phyloP scores from a whole-genome alignment of 176 grass and related monocot genomes.

The Metroxylon sagu region DNA sequence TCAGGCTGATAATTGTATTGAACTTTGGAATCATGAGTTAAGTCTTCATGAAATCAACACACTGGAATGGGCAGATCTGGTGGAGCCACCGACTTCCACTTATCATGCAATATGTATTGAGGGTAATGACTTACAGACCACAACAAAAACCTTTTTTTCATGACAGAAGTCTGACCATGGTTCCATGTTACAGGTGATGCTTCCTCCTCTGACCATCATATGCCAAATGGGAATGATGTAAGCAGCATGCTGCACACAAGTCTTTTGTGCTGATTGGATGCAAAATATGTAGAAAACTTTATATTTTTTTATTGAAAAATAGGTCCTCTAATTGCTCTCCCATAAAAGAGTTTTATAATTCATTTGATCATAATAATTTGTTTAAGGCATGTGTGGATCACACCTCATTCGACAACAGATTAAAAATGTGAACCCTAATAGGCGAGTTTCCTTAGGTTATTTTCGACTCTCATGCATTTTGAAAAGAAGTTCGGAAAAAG shows the following conservation, averaged over 20 bases:
- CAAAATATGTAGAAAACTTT: too few species aligned
- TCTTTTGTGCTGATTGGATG: too few species aligned
- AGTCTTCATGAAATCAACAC: constrained; percentile 60
- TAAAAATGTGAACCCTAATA: too few species aligned
- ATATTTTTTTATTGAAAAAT: too few species aligned
- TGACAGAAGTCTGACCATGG: constrained; percentile 12
- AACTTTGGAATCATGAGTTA: constrained; percentile 42
- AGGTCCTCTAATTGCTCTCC: too few species aligned
- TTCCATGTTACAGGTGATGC: constrained; percentile 42
- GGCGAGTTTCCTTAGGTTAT: too few species aligned
- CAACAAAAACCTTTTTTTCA: background rate
- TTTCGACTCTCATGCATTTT: too few species aligned
- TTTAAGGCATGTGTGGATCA: too few species aligned
- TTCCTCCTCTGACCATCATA: constrained; percentile 20
- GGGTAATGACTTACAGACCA: constrained; percentile 11
- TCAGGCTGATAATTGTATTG: constrained; percentile 30
- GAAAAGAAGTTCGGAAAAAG: too few species aligned
- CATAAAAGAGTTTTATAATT: too few species aligned
- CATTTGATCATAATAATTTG: too few species aligned
- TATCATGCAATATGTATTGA: constrained; percentile 21
- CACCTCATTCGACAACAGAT: too few species aligned
- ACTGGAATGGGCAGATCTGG: constrained; percentile 68
- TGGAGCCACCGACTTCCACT: constrained; percentile 47
- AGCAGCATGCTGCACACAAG: background rate
- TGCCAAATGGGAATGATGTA: constrained; percentile 32